Conservation (phyloP, 2,329 filamentous ascomycete genomes). For the Neurospora crassa region DNA sequence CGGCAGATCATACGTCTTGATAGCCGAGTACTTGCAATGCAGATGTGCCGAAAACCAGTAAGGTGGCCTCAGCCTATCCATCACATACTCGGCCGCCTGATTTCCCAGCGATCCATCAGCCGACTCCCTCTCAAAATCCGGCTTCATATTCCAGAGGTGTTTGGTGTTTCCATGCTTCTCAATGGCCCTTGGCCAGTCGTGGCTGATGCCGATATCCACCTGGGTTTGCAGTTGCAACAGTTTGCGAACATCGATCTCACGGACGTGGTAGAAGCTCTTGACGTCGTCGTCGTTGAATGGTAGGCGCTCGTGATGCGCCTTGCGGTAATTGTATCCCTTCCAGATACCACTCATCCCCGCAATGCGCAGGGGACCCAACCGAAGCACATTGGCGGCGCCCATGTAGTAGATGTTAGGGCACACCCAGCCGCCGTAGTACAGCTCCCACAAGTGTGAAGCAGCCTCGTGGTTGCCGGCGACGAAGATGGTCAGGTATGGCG, state of each 20-base stretch:
- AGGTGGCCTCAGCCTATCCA: constrained; percentile 70
- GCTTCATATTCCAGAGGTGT: constrained; percentile 63
- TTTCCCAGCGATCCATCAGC: constrained; percentile 67
- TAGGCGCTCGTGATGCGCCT: constrained; percentile 73
- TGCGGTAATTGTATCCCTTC: constrained; percentile 83
- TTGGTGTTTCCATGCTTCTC: constrained; percentile 67
- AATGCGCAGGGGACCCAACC: constrained; percentile 76
- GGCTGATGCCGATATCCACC: constrained; percentile 83
- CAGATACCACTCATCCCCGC: constrained; percentile 89
- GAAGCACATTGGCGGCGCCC: constrained; percentile 82
- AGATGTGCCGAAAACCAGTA: constrained; percentile 94
- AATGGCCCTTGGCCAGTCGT: constrained; percentile 86
- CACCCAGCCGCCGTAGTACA: constrained; percentile 95
- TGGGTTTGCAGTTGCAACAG: constrained; percentile 76
- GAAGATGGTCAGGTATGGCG: constrained; percentile 86
- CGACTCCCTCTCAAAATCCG: constrained; percentile 67
- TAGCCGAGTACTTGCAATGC: constrained; percentile 77
- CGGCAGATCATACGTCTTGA: constrained; percentile 41
- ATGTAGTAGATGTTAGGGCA: constrained; percentile 96
- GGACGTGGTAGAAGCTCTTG: constrained; percentile 77
- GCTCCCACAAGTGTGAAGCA: constrained; percentile 78
- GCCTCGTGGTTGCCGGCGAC: constrained; percentile 95
- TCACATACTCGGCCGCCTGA: constrained; percentile 65
- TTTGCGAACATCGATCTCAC: constrained; percentile 86
- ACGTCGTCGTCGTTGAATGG: constrained; percentile 73